Evolutionary conservation across 176 grass and related monocot genomes (phyloP).

Genomic region (Phyllostachys edulis): DNA sequence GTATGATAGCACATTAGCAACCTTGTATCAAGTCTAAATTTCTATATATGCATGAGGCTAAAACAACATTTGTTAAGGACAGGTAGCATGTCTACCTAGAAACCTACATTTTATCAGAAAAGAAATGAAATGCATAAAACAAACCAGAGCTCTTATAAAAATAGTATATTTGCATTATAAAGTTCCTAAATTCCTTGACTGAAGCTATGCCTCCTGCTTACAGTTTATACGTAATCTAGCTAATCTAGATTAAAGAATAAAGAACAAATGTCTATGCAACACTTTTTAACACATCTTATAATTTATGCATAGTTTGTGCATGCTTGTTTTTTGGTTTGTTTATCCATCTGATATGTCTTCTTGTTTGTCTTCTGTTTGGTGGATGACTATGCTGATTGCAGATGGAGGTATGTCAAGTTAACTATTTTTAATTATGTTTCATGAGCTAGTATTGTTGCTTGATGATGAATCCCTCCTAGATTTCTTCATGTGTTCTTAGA

Average conservation of each 20-base stretch:
- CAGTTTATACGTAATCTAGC: background rate
- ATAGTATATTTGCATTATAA: background rate
- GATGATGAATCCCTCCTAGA: background rate
- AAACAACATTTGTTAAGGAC: background rate
- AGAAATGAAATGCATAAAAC: background rate
- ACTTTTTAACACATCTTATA: background rate
- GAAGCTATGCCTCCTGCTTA: background rate
- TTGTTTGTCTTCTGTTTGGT: slow-evolving; percentile 19
- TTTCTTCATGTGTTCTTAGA: background rate
- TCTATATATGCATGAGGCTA: background rate
- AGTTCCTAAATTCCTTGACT: background rate
- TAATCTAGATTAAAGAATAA: slow-evolving; percentile 4
- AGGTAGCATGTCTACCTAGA: background rate
- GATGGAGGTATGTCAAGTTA: slow-evolving; percentile 58
- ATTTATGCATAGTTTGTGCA: background rate
- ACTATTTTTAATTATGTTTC: background rate
- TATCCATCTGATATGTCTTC: slow-evolving; percentile 14
- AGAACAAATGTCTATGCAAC: background rate
- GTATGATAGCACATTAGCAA: background rate
- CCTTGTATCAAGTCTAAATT: background rate
- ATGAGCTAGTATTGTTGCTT: background rate
- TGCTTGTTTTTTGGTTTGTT: background rate
- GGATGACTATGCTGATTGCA: slow-evolving; percentile 33
- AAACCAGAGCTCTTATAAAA: background rate
- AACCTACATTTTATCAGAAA: background rate